Evolutionary conservation across 257 asterid species (phyloP).

Genomic region (Lavandula angustifolia): DNA sequence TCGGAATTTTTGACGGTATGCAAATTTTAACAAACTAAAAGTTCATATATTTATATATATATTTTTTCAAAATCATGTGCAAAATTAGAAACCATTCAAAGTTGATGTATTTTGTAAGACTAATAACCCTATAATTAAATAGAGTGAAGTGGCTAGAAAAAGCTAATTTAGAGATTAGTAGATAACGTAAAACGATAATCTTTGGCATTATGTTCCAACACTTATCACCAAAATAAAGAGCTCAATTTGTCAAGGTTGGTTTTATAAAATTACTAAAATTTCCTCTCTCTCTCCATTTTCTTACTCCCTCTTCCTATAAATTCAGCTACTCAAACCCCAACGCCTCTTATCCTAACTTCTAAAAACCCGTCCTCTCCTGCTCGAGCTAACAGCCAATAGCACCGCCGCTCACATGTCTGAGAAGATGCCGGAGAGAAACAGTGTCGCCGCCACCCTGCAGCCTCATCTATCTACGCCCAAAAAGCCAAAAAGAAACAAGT

Average conservation of each 20-base stretch:
- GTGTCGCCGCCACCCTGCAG: constrained; percentile 31
- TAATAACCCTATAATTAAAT: too few relatives aligned
- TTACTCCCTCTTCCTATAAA: constrained; percentile 7
- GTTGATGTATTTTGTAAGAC: too few relatives aligned
- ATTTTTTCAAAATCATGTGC: too few relatives aligned
- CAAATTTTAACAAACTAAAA: too few relatives aligned
- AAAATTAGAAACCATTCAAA: too few relatives aligned
- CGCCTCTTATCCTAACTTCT: constrained; percentile 11
- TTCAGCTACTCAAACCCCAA: constrained; percentile 21
- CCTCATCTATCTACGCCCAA: constrained; percentile 35
- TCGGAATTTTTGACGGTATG: too few relatives aligned
- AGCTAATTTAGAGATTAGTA: background rate
- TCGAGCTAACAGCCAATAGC: background rate
- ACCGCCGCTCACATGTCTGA: constrained; percentile 31
- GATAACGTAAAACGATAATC: constrained; percentile 35
- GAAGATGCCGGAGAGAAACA: constrained; percentile 27
- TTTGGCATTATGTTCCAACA: too few relatives aligned
- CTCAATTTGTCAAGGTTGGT: constrained; percentile 7
- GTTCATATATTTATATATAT: too few relatives aligned
- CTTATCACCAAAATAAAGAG: too few relatives aligned
- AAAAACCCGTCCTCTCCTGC: background rate
- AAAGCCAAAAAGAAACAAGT: constrained; percentile 55
- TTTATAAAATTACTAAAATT: too few relatives aligned
- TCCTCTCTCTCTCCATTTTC: background rate
- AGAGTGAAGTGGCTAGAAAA: too few relatives aligned